These are phyloP conservation scores for Sporothrix globosa DNA, from an alignment of 2,329 filamentous ascomycete species.

Conservation along the genomic window DNA sequence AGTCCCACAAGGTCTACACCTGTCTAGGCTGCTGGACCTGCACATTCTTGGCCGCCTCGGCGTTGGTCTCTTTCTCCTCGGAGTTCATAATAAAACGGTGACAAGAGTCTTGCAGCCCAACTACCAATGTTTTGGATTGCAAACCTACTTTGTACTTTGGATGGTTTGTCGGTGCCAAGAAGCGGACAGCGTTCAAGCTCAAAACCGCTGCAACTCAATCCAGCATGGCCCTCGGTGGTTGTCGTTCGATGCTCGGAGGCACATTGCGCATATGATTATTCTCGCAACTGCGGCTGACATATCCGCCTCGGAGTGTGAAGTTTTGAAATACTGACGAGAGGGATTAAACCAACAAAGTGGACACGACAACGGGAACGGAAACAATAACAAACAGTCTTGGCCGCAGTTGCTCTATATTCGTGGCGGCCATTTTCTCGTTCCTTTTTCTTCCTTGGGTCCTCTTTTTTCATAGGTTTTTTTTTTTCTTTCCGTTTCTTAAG, in stretches of 20 bases:
- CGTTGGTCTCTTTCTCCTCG: slow-evolving; percentile 8
- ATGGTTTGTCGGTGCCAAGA: not conserved
- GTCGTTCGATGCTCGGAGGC: not conserved
- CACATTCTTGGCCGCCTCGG: not conserved
- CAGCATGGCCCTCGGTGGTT: not conserved
- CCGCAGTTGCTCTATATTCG: not conserved
- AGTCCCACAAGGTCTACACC: not conserved
- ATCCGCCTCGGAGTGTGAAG: not conserved
- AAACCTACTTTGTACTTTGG: not conserved
- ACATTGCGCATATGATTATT: not conserved
- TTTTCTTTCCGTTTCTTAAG: not conserved
- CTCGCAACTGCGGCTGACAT: not conserved
- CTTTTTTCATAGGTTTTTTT: not conserved
- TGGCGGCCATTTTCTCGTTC: slow-evolving; percentile 14
- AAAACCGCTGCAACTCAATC: not conserved
- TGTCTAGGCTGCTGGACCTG: not conserved
- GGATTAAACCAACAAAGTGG: not conserved
- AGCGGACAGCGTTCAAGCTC: not conserved
- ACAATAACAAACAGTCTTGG: not conserved
- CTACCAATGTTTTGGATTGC: too few relatives aligned
- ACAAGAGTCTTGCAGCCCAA: not conserved
- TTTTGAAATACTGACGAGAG: not conserved
- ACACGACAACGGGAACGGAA: not conserved
- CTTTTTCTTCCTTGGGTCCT: slow-evolving; percentile 6
- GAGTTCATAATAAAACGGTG: not conserved